A percentile compares a stretch with the other conserved stretches of the same genome.
Evolutionary conservation across 2,329 filamentous ascomycete species (phyloP).

Genomic region (Sarocladium oryzae): DNA sequence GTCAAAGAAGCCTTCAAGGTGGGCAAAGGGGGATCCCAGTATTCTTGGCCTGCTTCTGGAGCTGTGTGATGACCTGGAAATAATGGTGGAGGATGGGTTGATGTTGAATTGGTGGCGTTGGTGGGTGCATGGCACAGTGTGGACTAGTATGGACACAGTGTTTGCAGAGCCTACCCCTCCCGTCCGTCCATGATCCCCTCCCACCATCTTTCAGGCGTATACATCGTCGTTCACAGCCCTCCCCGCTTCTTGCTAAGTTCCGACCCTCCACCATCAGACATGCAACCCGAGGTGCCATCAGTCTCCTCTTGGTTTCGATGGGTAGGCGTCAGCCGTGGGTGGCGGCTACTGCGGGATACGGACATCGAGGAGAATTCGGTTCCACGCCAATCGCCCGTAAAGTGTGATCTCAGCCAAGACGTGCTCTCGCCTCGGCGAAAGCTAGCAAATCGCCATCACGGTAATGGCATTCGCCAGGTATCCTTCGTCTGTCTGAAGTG

Average conservation of each 20-base stretch:
- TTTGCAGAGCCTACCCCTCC: conserved; percentile 2
- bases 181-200: not conserved
- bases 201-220: too few relatives aligned
- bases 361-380: too few relatives aligned
- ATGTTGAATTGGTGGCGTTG: not conserved
- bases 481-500: not conserved
- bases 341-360: not conserved
- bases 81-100: not conserved
- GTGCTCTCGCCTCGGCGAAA: not conserved
- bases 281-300: not conserved
- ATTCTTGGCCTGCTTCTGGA: not conserved
- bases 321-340: not conserved
- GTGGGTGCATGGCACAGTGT: not conserved
- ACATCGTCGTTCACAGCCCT: not conserved
- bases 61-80: not conserved
- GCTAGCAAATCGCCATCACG: not conserved
- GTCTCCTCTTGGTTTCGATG: not conserved
- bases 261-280: conserved; percentile 1
- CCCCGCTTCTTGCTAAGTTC: not conserved
- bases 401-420: too few relatives aligned
- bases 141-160: not conserved
- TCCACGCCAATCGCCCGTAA: too few relatives aligned
- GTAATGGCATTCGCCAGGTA: not conserved
- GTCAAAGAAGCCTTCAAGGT: not conserved
- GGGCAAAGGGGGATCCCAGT: not conserved